phyloP scores from a whole-genome alignment of 2,329 filamentous ascomycete genomes.

The Berkeleyomyces rouxiae region DNA sequence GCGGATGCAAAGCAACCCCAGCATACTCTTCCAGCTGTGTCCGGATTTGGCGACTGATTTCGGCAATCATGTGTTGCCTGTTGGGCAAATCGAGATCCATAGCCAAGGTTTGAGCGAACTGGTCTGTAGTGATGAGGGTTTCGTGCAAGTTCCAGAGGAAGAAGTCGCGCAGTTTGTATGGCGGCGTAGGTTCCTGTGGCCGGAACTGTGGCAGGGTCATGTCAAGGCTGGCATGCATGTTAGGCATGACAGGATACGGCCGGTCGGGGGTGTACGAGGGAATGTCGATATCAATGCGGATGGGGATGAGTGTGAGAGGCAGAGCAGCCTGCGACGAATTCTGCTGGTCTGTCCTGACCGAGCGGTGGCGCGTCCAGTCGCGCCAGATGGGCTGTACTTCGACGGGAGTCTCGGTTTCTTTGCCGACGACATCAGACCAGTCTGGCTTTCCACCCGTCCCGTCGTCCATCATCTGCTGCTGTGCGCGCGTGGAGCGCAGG shows the following conservation, averaged over 20 bases:
- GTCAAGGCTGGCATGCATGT: conserved; percentile 35
- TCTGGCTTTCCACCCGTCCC: conserved; percentile 41
- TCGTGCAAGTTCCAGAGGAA: conserved; percentile 98
- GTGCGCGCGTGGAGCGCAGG: conserved; percentile 53
- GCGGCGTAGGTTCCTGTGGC: conserved; percentile 59
- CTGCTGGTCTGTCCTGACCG: conserved; percentile 39
- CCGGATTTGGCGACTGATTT: conserved; percentile 87
- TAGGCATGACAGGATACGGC: conserved; percentile 45
- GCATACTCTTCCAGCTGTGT: conserved; percentile 94
- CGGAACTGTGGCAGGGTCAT: conserved; percentile 63
- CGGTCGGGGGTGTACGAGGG: conserved; percentile 55
- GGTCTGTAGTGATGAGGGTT: conserved; percentile 80
- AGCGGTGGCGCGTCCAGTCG: conserved; percentile 74
- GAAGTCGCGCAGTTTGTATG: conserved; percentile 82
- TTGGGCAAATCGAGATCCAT: conserved; percentile 86
- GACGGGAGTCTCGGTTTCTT: conserved; percentile 63
- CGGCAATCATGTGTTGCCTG: conserved; percentile 47
- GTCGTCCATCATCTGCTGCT: conserved; percentile 44
- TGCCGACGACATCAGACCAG: conserved; percentile 60
- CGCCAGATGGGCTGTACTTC: conserved; percentile 81
- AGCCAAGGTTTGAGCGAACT: conserved; percentile 80
- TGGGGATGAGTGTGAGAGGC: conserved; percentile 81
- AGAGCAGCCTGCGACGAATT: conserved; percentile 53
- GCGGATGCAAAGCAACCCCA: conserved; percentile 77
- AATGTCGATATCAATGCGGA: conserved; percentile 89